phyloP scores from a whole-genome alignment of 495 filamentous ascomycete genomes.

The Talaromyces ruber region DNA sequence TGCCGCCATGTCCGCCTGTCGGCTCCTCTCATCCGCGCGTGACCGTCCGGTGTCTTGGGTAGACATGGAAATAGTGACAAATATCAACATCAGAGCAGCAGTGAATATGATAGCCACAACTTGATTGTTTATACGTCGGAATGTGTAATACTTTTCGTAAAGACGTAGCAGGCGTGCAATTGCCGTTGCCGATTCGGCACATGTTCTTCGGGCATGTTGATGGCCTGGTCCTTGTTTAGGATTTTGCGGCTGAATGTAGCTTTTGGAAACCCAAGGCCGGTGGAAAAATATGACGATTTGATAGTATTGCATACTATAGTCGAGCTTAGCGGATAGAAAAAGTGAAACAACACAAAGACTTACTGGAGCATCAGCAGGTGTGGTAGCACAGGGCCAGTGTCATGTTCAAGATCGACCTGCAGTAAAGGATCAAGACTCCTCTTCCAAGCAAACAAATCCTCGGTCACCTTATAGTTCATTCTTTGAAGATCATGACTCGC shows the following conservation, averaged over 20 bases:
- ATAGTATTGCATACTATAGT: conserved; percentile 45
- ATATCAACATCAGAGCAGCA: conserved; percentile 39
- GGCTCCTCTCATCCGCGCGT: background rate
- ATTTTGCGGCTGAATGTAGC: conserved; percentile 35
- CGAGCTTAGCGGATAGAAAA: background rate
- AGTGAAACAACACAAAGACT: conserved; percentile 2
- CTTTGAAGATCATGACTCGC: conserved; percentile 36
- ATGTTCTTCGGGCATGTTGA: conserved; percentile 38
- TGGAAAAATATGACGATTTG: conserved; percentile 43
- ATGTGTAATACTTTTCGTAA: conserved; percentile 42
- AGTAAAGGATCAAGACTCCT: conserved; percentile 33
- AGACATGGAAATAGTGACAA: conserved; percentile 34
- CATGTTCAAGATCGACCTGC: conserved; percentile 30
- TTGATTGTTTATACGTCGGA: conserved; percentile 43
- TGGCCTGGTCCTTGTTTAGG: conserved; percentile 37
- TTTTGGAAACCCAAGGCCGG: conserved; percentile 42
- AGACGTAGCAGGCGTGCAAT: conserved; percentile 35
- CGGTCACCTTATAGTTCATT: conserved; percentile 31
- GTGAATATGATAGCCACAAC: conserved; percentile 43
- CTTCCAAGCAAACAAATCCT: conserved; percentile 40
- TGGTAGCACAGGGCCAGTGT: conserved; percentile 27
- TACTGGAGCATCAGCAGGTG: conserved; percentile 44
- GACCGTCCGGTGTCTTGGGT: conserved; percentile 7
- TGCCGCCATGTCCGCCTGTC: conserved; percentile 33
- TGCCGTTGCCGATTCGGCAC: conserved; percentile 37